Evolutionary conservation across 352 stramenopile species (phyloP).

Genomic region (Saprolegnia diclina): DNA sequence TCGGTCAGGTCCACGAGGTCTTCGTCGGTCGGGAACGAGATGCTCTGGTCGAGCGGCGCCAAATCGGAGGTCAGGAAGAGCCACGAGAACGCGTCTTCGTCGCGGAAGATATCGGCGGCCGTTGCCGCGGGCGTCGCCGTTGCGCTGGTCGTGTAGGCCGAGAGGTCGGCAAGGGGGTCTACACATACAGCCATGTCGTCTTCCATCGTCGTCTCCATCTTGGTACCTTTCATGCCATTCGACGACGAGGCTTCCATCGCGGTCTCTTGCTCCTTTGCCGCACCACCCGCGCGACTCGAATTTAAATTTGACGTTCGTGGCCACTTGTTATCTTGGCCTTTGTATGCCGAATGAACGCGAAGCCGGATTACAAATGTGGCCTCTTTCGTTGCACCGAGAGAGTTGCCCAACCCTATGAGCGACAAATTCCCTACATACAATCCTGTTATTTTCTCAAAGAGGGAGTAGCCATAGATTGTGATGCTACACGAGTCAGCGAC

Average conservation of each 20-base stretch:
- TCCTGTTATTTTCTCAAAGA: neutral
- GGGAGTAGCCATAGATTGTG: neutral
- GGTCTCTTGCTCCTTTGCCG: neutral
- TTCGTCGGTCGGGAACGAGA: constrained; percentile 14
- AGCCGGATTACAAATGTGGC: constrained; percentile 5
- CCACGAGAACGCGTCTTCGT: constrained; percentile 27
- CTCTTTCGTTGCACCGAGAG: constrained; percentile 8
- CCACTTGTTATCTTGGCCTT: neutral
- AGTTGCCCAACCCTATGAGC: neutral
- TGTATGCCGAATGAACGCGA: neutral
- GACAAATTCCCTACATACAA: neutral
- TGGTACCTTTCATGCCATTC: neutral
- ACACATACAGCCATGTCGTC: neutral
- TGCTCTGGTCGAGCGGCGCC: constrained; percentile 19
- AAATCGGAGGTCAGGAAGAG: constrained; percentile 26
- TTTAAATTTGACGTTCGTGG: neutral
- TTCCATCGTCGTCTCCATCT: neutral
- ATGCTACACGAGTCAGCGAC: neutral
- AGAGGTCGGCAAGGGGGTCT: constrained; percentile 8
- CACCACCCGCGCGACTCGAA: neutral
- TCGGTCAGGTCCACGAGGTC: constrained; percentile 18
- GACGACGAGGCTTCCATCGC: constrained; percentile 4
- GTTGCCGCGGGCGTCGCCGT: neutral
- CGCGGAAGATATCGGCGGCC: constrained; percentile 18
- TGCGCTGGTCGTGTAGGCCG: neutral